Evolutionary conservation across 1,284 basidiomycete genomes (phyloP).

Genomic region (Xerocomus nothofagi): DNA sequence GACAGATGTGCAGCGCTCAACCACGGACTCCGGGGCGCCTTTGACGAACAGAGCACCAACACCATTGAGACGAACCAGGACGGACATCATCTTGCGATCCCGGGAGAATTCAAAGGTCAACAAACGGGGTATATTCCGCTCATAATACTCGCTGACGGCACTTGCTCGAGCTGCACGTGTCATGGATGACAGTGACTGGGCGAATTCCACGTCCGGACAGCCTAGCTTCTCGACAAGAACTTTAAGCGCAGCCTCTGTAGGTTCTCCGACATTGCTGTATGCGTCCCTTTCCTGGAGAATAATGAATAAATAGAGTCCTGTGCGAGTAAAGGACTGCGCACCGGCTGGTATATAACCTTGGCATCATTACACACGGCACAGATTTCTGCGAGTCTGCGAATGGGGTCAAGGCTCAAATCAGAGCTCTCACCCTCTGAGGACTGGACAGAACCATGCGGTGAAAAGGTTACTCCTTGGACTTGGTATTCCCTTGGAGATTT

Average conservation of each 20-base stretch:
- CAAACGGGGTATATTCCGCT: conserved; percentile 72
- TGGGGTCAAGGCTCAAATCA: conserved; percentile 68
- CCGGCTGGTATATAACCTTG: conserved; percentile 82
- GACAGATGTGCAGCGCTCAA: conserved; percentile 83
- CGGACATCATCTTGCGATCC: conserved; percentile 99
- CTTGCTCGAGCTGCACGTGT: conserved; percentile 67
- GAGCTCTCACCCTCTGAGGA: conserved; percentile 61
- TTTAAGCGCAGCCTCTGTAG: conserved; percentile 93
- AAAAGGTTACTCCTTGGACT: conserved; percentile 89
- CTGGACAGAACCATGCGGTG: conserved; percentile 75
- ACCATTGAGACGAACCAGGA: conserved; percentile 69
- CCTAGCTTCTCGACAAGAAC: conserved; percentile 92
- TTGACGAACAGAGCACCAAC: conserved; percentile 82
- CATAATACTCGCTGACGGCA: conserved; percentile 84
- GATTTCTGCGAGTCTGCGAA: conserved; percentile 86
- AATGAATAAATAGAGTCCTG: conserved; percentile 11
- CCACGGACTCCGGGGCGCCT: conserved; percentile 93
- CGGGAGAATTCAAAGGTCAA: conserved; percentile 97
- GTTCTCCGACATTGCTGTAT: conserved; percentile 91
- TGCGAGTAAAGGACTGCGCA: conserved; percentile 39
- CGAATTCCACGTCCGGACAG: conserved; percentile 53
- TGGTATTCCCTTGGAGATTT: conserved; percentile 64
- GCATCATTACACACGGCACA: conserved; percentile 92
- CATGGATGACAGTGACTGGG: conserved; percentile 58
- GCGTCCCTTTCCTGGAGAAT: conserved; percentile 65